Base-by-base conservation (phyloP, 2,329 filamentous ascomycete genomes). In the Harringtonia lauricola region DNA sequence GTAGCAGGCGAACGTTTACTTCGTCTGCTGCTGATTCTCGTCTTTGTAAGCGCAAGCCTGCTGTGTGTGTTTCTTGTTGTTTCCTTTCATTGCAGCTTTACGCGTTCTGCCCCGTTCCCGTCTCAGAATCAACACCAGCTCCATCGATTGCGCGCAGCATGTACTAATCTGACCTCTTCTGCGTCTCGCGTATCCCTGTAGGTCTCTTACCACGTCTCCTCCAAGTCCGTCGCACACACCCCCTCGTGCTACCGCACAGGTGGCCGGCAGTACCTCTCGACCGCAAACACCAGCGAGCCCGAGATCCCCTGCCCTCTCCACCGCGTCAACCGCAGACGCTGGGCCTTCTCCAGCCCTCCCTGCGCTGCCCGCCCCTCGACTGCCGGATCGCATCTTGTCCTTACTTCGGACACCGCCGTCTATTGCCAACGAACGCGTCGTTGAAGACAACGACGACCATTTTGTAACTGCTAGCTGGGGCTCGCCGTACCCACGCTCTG, bases 381-480 rank as follows among this genome's bases (percentile, higher is more conserved):
- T 81, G 31, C 68, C 76, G 49, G 70, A 72, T 38, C 71, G 74
- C 50, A 70, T 72, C 33, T 64, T 68, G 51, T 68, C 72, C 45
- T 60, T 78, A 46, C 59, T 80, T 55, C 67, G 70, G 57, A 76
- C 71, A n/a, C 72, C 75, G 36, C 66, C 69, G 52, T 13, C n/a
- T 10, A 4, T 26, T 8, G 29, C 37, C 6, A 13, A 24, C 5
- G 24, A 18, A n/a, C 36, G 18, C 17, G 21, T 6, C 21, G 19
- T 24, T 7, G 24, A n/a, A 9, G 26, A 18, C 26, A 19, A 30
- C 48, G 59, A 48, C 37, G 48, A 44, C 35, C 63, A 61, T 46
- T 79, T 74, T 60, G 71, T 72, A 48, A 92, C 86, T 38, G 83
- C 87, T 39, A 89, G 83, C 59, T 95, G 89, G 88, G 89, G 89